Evolutionary conservation across 108 stramenopile species (phyloP), one percentile per base, ranked within the genome.

Genomic region (Cyclostephanos invisitatus): DNA sequence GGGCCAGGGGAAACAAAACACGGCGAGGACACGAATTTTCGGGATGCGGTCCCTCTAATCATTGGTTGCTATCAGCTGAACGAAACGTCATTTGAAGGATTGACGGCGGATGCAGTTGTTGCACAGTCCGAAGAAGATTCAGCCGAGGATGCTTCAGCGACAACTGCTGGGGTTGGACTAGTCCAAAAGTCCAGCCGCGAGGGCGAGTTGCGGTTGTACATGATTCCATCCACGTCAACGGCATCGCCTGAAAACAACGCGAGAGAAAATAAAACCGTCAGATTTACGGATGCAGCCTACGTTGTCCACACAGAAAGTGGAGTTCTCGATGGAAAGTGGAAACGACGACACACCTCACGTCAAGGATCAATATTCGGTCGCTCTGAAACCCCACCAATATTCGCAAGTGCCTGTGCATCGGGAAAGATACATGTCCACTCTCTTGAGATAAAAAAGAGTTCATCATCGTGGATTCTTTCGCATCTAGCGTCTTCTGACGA

Each of bases 321-420:
- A 22, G 83, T 94, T 25, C 70, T 94, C 50, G 93, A 94, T 70
- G 93, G 91, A 37, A 91, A 94, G 81, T 94, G 93, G 93, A 73
- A 36, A 47, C 32, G 62, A 70, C 37, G 54, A 38, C 7, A 28
- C 29, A 61, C 5, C 7, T 29, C 28, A 49, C 5, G n/a, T 28
- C 38, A 29, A 27, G 12, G 32, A 64, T 21, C 77, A 58, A 22
- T 56, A 11, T 51, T 32, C 50, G 48, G 5, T 27, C 9, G 42
- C 27, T 11, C 47, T 63, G 62, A 38, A 18, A 38, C 68, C 46
- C 64, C 0, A 35, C 56, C 79, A 50, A 6, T 85, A 53, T 69
- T 75, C 36, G 68, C 71, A 24, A 80, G 75, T 46, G 73, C 66
- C 3, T 67, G 64, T 53, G 72, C 75, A 18, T 73, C 69, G 38